These are phyloP conservation scores for Trypanosoma rangeli DNA, from an alignment of 208 protist genomes.

Conservation along the genomic window DNA sequence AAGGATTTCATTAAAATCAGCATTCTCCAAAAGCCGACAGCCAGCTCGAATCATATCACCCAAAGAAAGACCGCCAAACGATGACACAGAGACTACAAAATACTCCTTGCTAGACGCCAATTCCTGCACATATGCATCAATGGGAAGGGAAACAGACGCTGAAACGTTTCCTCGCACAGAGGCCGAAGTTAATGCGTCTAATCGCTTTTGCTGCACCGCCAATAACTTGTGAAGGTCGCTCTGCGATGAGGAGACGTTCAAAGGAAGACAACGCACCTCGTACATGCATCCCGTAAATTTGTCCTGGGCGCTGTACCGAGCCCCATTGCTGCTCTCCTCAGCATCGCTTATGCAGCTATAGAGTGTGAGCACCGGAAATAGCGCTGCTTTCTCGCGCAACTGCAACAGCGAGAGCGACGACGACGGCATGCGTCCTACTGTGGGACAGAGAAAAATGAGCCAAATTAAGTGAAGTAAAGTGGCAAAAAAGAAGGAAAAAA, in stretches of 20 bases:
- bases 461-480: no score
- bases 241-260: constrained; percentile 1
- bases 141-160: constrained; percentile 49
- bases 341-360: constrained; percentile 76
- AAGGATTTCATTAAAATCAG: constrained; percentile 66
- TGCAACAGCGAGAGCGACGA: constrained; percentile 12
- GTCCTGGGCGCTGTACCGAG: constrained; percentile 78
- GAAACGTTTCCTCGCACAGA: constrained; percentile 22
- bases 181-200: constrained; percentile 51
- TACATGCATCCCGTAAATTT: constrained; percentile 63
- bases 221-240: neutral
- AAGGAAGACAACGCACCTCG: constrained; percentile 52
- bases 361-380: constrained; percentile 74
- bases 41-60: constrained; percentile 82
- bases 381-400: constrained; percentile 15
- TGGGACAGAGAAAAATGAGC: neutral
- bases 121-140: constrained; percentile 71
- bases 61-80: constrained; percentile 73
- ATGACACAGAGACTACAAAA: constrained; percentile 65
- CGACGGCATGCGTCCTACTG: constrained; percentile 7
- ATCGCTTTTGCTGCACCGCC: constrained; percentile 38
- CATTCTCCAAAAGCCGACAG: constrained; percentile 70
- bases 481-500: constrained; percentile 5
- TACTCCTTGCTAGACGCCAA: constrained; percentile 41
- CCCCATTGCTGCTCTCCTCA: constrained; percentile 69